Percentiles rank a stretch among this genome's conserved stretches.
These are phyloP conservation scores for Starmera stellimalicola DNA, from an alignment of 1,139 yeast genomes.

Conservation along the genomic window DNA sequence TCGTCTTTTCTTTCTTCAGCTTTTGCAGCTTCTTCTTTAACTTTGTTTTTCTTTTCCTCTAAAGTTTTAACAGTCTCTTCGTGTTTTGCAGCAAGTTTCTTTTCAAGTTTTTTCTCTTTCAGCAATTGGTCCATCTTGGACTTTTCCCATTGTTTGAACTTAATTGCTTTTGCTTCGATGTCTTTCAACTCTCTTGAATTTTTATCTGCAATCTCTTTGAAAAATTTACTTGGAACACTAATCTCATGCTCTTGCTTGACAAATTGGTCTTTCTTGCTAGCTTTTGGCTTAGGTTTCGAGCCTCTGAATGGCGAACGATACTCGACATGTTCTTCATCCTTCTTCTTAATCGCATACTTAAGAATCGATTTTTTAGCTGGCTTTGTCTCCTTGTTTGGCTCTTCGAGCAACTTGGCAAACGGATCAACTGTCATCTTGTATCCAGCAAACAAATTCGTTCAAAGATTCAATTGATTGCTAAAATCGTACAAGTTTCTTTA, in stretches of 20 bases:
- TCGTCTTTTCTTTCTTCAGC: conserved; percentile 6
- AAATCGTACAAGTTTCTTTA: no score
- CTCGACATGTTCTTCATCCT: conserved; percentile 4
- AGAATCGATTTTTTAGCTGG: no score
- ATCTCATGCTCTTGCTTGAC: conserved; percentile 1
- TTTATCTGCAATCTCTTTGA: conserved; percentile 6
- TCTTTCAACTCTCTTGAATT: conserved; percentile 6
- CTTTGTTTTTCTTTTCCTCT: conserved; percentile 8
- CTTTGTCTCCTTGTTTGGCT: no score
- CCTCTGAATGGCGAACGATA: conserved; percentile 13
- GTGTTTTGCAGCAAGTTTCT: conserved; percentile 4
- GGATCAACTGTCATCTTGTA: no score
- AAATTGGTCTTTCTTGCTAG: conserved; percentile 1
- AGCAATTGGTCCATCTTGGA: background rate
- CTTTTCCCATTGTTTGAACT: conserved; percentile 4
- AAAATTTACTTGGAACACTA: conserved; percentile 6
- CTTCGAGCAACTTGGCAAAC: no score
- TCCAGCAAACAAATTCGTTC: no score
- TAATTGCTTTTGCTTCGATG: conserved; percentile 4
- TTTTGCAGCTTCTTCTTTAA: conserved; percentile 10
- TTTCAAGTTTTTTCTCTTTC: conserved; percentile 4
- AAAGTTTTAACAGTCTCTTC: conserved; percentile 7
- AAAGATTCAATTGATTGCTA: no score
- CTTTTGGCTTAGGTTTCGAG: conserved; percentile 1
- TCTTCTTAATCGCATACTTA: no score